Evolutionary conservation across 805 yeast species (phyloP).

Genomic region (Ogataea allantospora): DNA sequence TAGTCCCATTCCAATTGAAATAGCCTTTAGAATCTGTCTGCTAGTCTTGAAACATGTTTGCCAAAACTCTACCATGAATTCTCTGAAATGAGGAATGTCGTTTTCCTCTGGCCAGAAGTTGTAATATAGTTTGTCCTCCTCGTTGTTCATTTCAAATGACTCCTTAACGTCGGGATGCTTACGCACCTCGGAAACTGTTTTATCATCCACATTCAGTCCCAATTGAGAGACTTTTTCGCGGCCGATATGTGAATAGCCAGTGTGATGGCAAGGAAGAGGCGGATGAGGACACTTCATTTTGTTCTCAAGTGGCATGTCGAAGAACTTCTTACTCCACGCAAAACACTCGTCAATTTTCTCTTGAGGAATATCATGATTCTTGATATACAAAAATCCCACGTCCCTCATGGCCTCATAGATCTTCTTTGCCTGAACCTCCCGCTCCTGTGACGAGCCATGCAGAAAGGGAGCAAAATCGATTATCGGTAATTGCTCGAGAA

Average conservation of each 20-base stretch:
- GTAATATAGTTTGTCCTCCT: constrained; percentile 15
- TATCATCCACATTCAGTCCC: constrained; percentile 15
- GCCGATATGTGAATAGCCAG: constrained; percentile 27
- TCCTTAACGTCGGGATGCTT: constrained; percentile 33
- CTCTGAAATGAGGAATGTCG: constrained; percentile 29
- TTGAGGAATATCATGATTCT: constrained; percentile 21
- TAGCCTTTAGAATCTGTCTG: constrained; percentile 23
- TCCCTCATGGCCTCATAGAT: constrained; percentile 26
- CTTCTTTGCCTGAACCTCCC: constrained; percentile 20
- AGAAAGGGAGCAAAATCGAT: constrained; percentile 29
- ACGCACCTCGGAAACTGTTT: constrained; percentile 8
- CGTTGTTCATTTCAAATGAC: constrained; percentile 33
- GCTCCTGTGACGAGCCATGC: constrained; percentile 25
- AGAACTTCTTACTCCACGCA: constrained; percentile 26
- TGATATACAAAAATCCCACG: constrained; percentile 23
- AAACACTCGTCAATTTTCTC: constrained; percentile 14
- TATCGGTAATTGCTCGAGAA: constrained; percentile 21
- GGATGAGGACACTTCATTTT: constrained; percentile 26
- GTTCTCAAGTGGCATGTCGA: constrained; percentile 22
- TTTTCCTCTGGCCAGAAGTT: constrained; percentile 27
- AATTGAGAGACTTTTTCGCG: constrained; percentile 22
- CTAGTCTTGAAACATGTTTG: constrained; percentile 22
- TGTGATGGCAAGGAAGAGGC: constrained; percentile 19
- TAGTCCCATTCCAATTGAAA: constrained; percentile 32
- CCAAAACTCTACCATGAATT: constrained; percentile 14